Evolutionary conservation across 139 green algal genomes (phyloP).

Genomic region (Marvania coccoides): DNA sequence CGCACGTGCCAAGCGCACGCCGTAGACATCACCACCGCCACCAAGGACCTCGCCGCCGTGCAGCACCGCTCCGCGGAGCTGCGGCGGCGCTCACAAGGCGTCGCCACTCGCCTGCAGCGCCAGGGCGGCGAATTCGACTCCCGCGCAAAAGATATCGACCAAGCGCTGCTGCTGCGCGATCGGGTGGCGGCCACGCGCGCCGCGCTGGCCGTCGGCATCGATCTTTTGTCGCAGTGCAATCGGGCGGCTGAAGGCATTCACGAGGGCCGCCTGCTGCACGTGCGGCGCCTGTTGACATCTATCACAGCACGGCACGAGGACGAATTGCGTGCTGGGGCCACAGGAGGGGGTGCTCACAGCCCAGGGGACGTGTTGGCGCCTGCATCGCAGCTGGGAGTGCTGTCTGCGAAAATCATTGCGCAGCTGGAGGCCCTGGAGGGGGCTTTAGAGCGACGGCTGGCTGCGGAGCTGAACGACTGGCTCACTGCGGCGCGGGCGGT

Average conservation of each 20-base stretch:
- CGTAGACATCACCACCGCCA: background rate
- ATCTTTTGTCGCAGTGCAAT: background rate
- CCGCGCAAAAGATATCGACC: background rate
- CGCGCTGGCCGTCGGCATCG: background rate
- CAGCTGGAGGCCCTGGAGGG: conserved; percentile 37
- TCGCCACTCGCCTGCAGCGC: background rate
- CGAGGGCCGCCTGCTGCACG: background rate
- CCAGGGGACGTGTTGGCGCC: background rate
- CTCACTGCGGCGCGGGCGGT: conserved; percentile 39
- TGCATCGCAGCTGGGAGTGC: background rate
- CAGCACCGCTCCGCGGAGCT: background rate
- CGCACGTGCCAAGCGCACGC: background rate
- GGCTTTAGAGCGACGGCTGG: conserved; percentile 43
- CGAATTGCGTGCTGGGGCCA: background rate
- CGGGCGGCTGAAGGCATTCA: background rate
- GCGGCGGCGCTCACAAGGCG: background rate
- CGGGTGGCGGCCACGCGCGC: background rate
- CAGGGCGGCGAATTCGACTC: background rate
- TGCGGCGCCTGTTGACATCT: background rate
- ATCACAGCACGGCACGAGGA: background rate
- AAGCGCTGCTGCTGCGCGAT: background rate
- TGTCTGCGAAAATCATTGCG: conserved; percentile 38
- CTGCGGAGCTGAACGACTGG: conserved; percentile 69
- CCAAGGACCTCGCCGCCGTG: background rate
- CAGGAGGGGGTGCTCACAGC: background rate